A percentile compares a stretch with the other conserved stretches of the same genome.
These are phyloP conservation scores for Cryptococcus sp. DNA, from an alignment of 1,284 basidiomycete species.

Conservation along the genomic window DNA sequence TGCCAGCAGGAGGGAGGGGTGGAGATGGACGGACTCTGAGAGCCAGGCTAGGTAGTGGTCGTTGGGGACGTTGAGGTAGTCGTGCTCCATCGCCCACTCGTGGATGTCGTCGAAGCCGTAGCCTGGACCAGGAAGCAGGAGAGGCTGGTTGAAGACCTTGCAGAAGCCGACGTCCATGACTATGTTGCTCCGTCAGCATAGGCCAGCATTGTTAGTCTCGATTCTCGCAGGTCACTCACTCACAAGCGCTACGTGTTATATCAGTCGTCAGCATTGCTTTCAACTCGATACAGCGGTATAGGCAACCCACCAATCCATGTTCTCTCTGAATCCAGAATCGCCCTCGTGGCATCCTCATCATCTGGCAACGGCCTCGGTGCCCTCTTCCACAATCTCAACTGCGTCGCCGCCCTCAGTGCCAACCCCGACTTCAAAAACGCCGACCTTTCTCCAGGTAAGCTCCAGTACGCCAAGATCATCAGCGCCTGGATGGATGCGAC, in stretches of 20 bases:
- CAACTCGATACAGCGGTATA: too few species aligned
- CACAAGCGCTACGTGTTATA: neutral
- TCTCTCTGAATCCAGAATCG: slow-evolving; percentile 22
- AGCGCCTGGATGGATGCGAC: slow-evolving; percentile 18
- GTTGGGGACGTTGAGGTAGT: neutral
- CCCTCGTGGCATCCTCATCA: slow-evolving; percentile 22
- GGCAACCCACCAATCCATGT: slow-evolving; percentile 18
- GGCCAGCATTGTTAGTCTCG: neutral
- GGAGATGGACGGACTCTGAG: neutral
- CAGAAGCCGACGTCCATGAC: slow-evolving; percentile 3
- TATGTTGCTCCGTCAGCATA: neutral
- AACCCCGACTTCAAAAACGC: slow-evolving; percentile 28
- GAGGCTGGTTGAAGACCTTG: slow-evolving; percentile 1
- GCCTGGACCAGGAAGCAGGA: neutral
- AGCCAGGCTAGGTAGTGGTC: slow-evolving; percentile 4
- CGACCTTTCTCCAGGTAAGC: slow-evolving; percentile 14
- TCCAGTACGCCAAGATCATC: slow-evolving; percentile 17
- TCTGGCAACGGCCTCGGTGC: slow-evolving; percentile 18
- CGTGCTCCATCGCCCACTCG: slow-evolving; percentile 3
- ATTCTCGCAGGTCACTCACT: neutral
- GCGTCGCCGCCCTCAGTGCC: slow-evolving; percentile 31
- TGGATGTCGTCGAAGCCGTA: neutral
- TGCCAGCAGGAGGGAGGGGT: neutral
- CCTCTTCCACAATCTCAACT: slow-evolving; percentile 27
- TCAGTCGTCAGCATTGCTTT: neutral